Base-by-base conservation (phyloP, 306 rosid species). In the Trifolium fragiferum region DNA sequence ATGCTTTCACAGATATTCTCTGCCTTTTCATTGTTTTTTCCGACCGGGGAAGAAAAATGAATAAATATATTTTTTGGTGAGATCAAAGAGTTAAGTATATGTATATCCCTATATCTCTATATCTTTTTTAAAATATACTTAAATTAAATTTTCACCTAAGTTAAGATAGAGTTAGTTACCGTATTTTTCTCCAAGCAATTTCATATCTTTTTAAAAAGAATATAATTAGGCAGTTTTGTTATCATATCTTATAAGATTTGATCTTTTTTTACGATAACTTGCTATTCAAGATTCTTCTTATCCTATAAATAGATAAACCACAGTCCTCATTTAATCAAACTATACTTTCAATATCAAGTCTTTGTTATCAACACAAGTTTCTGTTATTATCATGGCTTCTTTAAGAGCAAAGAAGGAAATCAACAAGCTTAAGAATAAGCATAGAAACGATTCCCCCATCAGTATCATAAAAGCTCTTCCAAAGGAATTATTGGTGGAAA, bases 401-500 rank as follows among this genome's bases (percentile, higher is more conserved):
- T 70, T 58, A 35, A 19, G 74, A 66, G 35, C 32, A 3, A 78
- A 32, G 58, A 72, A 70, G 10, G 57, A 19, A 30, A 20, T 27
- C 13, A 19, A n/a, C 2, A 64, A n/a, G 2, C 30, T 30, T 0
- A 30, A 27, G 7, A 64, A 33, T 32, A 38, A 70, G 13, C 44
- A 27, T 5, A 58, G 3, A 6, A 14, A 14, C 0, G 50, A 18
- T 0, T 15, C 67, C 3, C 16, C 54, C 8, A 3, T 0, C 1
- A 65, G 73, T 7, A 3, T 63, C 47, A 40, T 84, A 0, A 58
- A 74, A 41, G 5, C 50, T 11, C 81, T 84, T 61, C 87, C 91
- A 4, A 41, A 64, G 0, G 91, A 87, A 3, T 53, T 82, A 66
- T 13, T 80, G 0, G 38, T 73, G 2, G 86, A 87, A 18, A 66